Evolutionary conservation across 805 yeast genomes (phyloP).

Genomic region (Candida silvicultrix): DNA sequence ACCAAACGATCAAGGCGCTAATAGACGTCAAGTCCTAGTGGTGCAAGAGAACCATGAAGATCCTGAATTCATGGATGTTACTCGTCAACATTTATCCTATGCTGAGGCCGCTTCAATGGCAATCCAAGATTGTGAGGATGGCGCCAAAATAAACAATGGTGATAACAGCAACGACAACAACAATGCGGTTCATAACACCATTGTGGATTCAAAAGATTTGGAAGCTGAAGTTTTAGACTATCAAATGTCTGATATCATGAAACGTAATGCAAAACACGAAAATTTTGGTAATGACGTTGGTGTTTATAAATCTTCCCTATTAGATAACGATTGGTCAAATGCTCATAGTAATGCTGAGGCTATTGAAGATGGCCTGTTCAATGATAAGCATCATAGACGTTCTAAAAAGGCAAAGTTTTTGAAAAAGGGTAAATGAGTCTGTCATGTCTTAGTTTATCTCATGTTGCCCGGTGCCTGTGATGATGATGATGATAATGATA

Average conservation of each 20-base stretch:
- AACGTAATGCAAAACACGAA: not conserved
- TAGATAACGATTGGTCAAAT: not conserved
- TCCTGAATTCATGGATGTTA: constrained; percentile 39
- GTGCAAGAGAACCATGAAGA: constrained; percentile 19
- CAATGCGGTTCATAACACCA: not conserved
- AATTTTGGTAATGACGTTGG: not conserved
- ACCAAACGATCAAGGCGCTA: not conserved
- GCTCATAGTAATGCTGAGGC: not conserved
- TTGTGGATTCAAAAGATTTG: constrained; percentile 12
- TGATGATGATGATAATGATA: not conserved
- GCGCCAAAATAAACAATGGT: not conserved
- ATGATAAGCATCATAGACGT: constrained; percentile 17
- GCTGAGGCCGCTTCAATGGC: constrained; percentile 43
- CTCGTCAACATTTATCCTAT: constrained; percentile 41
- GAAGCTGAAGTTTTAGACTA: constrained; percentile 12
- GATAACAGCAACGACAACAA: no score
- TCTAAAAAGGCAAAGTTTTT: constrained; percentile 9
- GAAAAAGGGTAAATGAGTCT: not conserved
- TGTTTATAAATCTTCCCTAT: not conserved
- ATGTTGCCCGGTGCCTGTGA: no score
- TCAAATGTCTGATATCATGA: constrained; percentile 16
- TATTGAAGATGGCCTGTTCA: constrained; percentile 10
- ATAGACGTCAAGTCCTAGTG: constrained; percentile 5
- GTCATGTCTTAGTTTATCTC: no score
- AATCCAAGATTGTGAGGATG: constrained; percentile 7